Evolutionary conservation across 2,329 filamentous ascomycete species (phyloP), one percentile per base, ranked within the genome.

Genomic region (Capronia americana): DNA sequence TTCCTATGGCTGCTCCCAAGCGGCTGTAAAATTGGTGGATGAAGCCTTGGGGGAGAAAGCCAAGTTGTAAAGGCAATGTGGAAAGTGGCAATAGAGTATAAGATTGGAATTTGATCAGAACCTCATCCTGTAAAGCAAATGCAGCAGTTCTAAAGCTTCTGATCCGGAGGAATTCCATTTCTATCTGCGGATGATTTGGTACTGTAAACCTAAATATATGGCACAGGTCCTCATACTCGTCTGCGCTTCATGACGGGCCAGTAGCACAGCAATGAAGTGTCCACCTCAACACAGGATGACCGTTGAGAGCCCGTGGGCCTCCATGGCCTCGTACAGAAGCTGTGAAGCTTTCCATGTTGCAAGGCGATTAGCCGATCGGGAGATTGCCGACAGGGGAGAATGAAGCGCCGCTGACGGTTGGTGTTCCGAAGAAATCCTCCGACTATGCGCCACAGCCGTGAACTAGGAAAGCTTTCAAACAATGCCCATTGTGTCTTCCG

Each of bases 1-100:
- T 28, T 85, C 82, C 4, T 94, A 90, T 77, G 91, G 91, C 0
- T 92, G 90, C 76, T 87, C 90, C 0, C 83, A 89, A 73, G 81
- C 84, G 38, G 89, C 88, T 0, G 84, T 90, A 1, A 84, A 87
- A 76, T 78, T 93, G 76, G 89, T 92, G 5, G 84, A 86, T 51
- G 86, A 90, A 54, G 73, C 74, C 14, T 64, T 81, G 69, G 68
- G 71, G 60, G 71, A 72, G 2, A 63, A 46, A 38, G 61, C 68
- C 23, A 69, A 57, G 28, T 44, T 70, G 32, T 70, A 51, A 69
- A n/a, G 23, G 32, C 53, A 12, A n/a, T 30, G 20, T 34, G 54
- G 30, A 38, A 34, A 32, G 32, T 32, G 30, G 24, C 32, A 32
- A 24, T 23, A 51, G 26, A 11, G 34, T 34, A 57, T 48, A 34